Evolutionary conservation across 1,284 basidiomycete species (phyloP), one percentile per base, ranked within the genome.

Genomic region (Naganishia albida): DNA sequence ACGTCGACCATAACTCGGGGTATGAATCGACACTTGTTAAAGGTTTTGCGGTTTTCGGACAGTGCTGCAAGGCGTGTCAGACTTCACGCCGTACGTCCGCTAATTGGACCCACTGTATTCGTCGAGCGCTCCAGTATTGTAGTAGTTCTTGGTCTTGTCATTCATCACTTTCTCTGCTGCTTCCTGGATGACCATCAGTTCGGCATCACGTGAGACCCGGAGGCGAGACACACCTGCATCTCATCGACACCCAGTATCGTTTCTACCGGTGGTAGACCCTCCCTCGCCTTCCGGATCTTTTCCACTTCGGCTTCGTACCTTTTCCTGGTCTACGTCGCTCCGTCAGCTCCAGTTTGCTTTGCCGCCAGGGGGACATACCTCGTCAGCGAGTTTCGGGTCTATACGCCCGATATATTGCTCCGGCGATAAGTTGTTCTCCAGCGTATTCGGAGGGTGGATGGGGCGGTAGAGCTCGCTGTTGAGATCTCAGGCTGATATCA

Each of bases 371-470:
- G 90, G 15, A 57, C 63, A 20, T 40, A 67, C 70, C 57, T 67
- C 63, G 13, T 65, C 63, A 10, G 69, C 69, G 30, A 66, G 25
- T 16, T 63, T 50, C 2, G 72, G 70, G 65, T 85, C 82, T 10
- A 93, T 77, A 7, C 78, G 72, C 1, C 90, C 90, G 7, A 91
- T 81, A 74, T 88, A 87, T 71, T 87, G 87, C 52, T 85, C 83
- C 10, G 78, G 76, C 0, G 62, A 42, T n/a, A 79, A 71, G 56
- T 75, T 73, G 26, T 71, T 72, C 42, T 72, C 71, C 26, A 79
- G 66, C 8, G 75, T 72, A 7, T 71, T 70, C 26, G 72, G 69
- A 8, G 77, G 72, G 59, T 79, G 77, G 13, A 78, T 67, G 0
- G 79, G 66, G 13, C 65, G 55, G 62, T 69, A 71, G 16, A 73